These are phyloP conservation scores for Aurinia saxatilis DNA, from an alignment of 345 rosid species.

Conservation along the genomic window DNA sequence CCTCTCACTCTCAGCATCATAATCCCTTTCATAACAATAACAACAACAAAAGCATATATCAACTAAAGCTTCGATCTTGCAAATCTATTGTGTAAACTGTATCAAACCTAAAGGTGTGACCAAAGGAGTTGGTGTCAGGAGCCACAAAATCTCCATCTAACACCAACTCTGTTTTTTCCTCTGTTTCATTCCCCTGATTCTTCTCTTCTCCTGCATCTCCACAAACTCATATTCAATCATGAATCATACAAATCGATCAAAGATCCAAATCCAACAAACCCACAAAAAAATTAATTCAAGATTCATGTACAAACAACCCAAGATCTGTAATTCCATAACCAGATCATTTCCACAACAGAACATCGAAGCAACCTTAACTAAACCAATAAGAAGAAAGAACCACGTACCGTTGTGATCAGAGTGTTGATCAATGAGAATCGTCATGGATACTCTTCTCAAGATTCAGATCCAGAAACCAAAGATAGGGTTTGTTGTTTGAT, in stretches of 20 bases:
- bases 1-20: conserved; percentile 67
- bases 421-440: conserved; percentile 8
- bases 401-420: conserved; percentile 17
- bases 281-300: neutral
- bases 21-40: conserved; percentile 44
- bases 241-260: neutral
- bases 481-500: conserved; percentile 19
- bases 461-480: neutral
- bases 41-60: neutral
- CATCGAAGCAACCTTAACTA: neutral
- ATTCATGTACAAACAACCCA: neutral
- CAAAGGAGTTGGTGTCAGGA: conserved; percentile 70
- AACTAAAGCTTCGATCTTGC: neutral
- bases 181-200: conserved; percentile 19
- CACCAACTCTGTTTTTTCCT: conserved; percentile 38
- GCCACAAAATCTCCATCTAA: conserved; percentile 50
- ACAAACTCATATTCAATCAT: neutral
- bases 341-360: neutral
- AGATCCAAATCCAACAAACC: neutral
- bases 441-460: conserved; percentile 12
- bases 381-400: neutral
- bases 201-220: conserved; percentile 33
- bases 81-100: neutral
- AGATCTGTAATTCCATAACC: neutral
- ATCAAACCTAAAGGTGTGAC: conserved; percentile 64